Percentiles rank a stretch among this genome's conserved stretches.
Evolutionary conservation across 2,329 filamentous ascomycete species (phyloP).

Genomic region (Corynespora cassiicola): DNA sequence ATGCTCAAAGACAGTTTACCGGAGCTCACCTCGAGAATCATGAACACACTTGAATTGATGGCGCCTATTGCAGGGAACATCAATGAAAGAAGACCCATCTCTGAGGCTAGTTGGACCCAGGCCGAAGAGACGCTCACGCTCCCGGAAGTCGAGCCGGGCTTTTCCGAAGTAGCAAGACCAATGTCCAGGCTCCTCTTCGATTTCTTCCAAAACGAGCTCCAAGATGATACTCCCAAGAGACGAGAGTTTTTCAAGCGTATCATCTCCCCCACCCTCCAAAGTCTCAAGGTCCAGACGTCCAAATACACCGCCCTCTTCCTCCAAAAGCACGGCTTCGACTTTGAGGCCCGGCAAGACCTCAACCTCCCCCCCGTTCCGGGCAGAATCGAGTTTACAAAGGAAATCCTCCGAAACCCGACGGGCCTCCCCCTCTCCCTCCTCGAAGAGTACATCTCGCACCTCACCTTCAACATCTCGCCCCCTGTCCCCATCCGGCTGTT

Average conservation of each 20-base stretch:
- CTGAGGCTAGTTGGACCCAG: constrained; percentile 39
- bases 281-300: constrained; percentile 21
- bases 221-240: too few relatives aligned
- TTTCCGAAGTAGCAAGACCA: constrained; percentile 4
- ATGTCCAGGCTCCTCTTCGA: too few relatives aligned
- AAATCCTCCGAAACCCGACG: constrained; percentile 5
- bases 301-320: constrained; percentile 33
- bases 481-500: constrained; percentile 22
- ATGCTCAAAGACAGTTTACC: constrained; percentile 21
- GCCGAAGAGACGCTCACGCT: constrained; percentile 19
- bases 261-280: constrained; percentile 22
- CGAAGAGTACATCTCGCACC: constrained; percentile 27
- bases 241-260: constrained; percentile 24
- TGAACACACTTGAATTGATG: constrained; percentile 30
- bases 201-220: too few relatives aligned
- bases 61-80: constrained; percentile 44
- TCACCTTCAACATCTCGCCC: constrained; percentile 28
- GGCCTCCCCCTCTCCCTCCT: constrained; percentile 25
- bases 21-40: constrained; percentile 17
- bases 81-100: constrained; percentile 39
- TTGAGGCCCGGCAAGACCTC: constrained; percentile 2
- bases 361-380: constrained; percentile 21
- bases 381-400: constrained; percentile 4
- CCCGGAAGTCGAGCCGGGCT: constrained; percentile 10
- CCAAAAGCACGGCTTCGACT: constrained; percentile 22